A percentile compares a stretch with the other conserved stretches of the same genome.
phyloP scores from a whole-genome alignment of 2,329 filamentous ascomycete genomes.

The Penicillium sp. region DNA sequence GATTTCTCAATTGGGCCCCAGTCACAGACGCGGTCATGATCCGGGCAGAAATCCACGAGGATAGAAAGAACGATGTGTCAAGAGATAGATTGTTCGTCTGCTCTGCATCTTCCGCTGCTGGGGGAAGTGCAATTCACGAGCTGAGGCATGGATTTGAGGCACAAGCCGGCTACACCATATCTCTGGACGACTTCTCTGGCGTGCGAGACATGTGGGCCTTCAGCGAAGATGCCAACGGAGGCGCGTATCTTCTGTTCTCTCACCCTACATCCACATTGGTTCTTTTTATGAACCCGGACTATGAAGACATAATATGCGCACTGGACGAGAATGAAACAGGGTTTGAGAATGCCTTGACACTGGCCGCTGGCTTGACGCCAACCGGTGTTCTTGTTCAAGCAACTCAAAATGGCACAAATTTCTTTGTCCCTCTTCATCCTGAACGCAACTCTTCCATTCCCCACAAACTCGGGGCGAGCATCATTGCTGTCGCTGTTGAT shows the following conservation, averaged over 20 bases:
- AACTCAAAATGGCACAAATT: conserved; percentile 33
- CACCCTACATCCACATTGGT: conserved; percentile 37
- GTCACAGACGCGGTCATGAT: conserved; percentile 44
- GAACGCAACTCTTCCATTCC: conserved; percentile 18
- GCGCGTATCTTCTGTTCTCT: conserved; percentile 38
- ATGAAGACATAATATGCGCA: conserved; percentile 34
- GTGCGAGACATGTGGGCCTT: conserved; percentile 43
- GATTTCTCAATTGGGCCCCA: conserved; percentile 58
- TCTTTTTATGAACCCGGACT: conserved; percentile 33
- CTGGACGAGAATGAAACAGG: conserved; percentile 36
- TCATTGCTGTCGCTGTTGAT: conserved; percentile 29
- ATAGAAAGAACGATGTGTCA: conserved; percentile 18
- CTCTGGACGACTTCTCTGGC: conserved; percentile 36
- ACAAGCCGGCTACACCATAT: conserved; percentile 49
- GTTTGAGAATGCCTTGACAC: conserved; percentile 39
- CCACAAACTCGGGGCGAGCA: conserved; percentile 18
- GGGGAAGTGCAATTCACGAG: conserved; percentile 60
- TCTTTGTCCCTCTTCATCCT: conserved; percentile 22
- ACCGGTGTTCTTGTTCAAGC: conserved; percentile 38
- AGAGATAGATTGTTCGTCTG: conserved; percentile 61
- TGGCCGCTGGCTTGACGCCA: conserved; percentile 38
- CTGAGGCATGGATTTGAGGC: conserved; percentile 65
- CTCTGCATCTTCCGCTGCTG: conserved; percentile 56
- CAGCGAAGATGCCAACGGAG: conserved; percentile 26
- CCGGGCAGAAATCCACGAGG: conserved; percentile 13